These are phyloP conservation scores for Citrullus colocynthis DNA, from an alignment of 306 rosid genomes.

Conservation along the genomic window DNA sequence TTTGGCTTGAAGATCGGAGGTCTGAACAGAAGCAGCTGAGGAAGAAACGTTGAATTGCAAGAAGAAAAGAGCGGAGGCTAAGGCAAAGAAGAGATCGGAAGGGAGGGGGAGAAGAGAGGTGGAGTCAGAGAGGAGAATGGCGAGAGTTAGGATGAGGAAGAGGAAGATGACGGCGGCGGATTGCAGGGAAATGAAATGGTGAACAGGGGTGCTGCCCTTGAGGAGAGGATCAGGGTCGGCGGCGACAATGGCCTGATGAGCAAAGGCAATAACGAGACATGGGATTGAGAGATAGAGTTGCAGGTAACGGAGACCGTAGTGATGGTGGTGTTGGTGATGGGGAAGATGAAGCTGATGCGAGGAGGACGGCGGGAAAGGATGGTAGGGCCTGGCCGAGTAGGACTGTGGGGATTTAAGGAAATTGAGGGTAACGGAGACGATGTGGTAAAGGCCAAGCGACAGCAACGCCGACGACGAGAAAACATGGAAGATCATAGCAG, in stretches of 20 bases:
- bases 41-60: slow-evolving; percentile 38
- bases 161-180: slow-evolving; percentile 53
- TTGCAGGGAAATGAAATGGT: slow-evolving; percentile 65
- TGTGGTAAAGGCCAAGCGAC: slow-evolving; percentile 56
- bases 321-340: background rate
- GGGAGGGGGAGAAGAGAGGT: slow-evolving; percentile 39
- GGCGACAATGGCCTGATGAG: slow-evolving; percentile 44
- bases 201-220: slow-evolving; percentile 76
- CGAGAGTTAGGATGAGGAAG: slow-evolving; percentile 43
- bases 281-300: slow-evolving; percentile 37
- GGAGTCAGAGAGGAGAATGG: slow-evolving; percentile 52
- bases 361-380: slow-evolving; percentile 40
- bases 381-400: slow-evolving; percentile 70
- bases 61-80: slow-evolving; percentile 56
- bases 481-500: slow-evolving; percentile 38
- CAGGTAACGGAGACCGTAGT: slow-evolving; percentile 36
- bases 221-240: slow-evolving; percentile 53
- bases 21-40: slow-evolving; percentile 44
- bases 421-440: slow-evolving; percentile 32
- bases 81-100: slow-evolving; percentile 49
- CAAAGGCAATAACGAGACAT: slow-evolving; percentile 35
- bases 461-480: slow-evolving; percentile 36
- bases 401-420: slow-evolving; percentile 54
- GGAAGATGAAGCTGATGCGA: background rate
- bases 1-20: slow-evolving; percentile 63